Percentiles rank a stretch among this genome's conserved stretches.
Evolutionary conservation across 2,329 filamentous ascomycete species (phyloP).

Genomic region (Colletotrichum filicis): DNA sequence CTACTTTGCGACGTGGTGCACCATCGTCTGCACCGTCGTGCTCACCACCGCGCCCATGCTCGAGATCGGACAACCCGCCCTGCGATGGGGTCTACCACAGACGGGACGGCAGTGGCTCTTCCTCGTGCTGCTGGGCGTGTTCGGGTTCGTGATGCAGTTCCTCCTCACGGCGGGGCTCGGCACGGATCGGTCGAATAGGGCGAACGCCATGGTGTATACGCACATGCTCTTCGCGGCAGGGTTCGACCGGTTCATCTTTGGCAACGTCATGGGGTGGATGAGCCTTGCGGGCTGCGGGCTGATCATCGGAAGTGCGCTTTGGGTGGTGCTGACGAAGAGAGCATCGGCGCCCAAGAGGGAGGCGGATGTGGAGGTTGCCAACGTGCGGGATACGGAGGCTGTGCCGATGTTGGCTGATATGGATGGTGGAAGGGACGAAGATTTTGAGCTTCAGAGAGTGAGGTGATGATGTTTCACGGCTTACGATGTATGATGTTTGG

Average conservation of each 20-base stretch:
- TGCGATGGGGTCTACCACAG: slow-evolving; percentile 55
- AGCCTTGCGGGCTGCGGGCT: slow-evolving; percentile 63
- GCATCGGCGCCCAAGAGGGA: slow-evolving; percentile 41
- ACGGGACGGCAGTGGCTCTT: slow-evolving; percentile 70
- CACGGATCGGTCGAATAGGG: slow-evolving; percentile 73
- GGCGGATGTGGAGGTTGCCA: slow-evolving; percentile 44
- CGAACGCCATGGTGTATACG: slow-evolving; percentile 68
- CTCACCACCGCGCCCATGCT: slow-evolving; percentile 64
- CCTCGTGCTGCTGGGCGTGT: slow-evolving; percentile 74
- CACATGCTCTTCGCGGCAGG: slow-evolving; percentile 66
- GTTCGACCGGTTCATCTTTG: slow-evolving; percentile 65
- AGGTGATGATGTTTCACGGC: background rate
- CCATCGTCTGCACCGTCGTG: slow-evolving; percentile 71
- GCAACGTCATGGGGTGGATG: slow-evolving; percentile 58
- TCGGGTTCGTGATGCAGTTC: slow-evolving; percentile 88
- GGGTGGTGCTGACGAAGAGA: slow-evolving; percentile 59
- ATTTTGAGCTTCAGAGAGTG: slow-evolving; percentile 27
- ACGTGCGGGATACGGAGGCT: slow-evolving; percentile 47
- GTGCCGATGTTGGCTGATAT: slow-evolving; percentile 52
- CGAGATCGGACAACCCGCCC: slow-evolving; percentile 56
- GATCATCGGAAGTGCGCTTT: slow-evolving; percentile 64
- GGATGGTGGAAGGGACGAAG: slow-evolving; percentile 41
- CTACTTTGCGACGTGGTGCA: slow-evolving; percentile 81
- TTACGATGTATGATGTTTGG: background rate
- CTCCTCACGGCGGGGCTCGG: slow-evolving; percentile 82